Percentiles rank a stretch among this genome's conserved stretches.
Evolutionary conservation across 2,329 filamentous ascomycete species (phyloP).

Genomic region (Dactylellina parvicollis): DNA sequence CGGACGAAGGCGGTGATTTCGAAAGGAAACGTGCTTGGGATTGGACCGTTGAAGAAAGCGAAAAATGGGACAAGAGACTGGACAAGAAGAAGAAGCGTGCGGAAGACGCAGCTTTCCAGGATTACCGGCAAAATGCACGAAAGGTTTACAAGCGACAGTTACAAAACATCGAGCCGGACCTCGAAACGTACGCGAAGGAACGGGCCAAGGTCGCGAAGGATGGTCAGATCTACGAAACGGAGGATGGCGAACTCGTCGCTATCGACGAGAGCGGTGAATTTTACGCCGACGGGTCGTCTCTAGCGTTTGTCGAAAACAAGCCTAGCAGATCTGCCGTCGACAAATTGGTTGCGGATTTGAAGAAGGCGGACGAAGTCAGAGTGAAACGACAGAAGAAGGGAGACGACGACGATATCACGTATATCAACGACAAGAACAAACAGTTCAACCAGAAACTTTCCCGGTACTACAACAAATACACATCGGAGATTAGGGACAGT

Average conservation of each 20-base stretch:
- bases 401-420: slow-evolving; percentile 91
- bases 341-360: slow-evolving; percentile 82
- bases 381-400: slow-evolving; percentile 84
- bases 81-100: slow-evolving; percentile 83
- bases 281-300: slow-evolving; percentile 86
- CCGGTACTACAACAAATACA: slow-evolving; percentile 99
- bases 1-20: slow-evolving; percentile 87
- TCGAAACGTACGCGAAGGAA: slow-evolving; percentile 85
- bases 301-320: slow-evolving; percentile 82
- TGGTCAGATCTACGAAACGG: slow-evolving; percentile 95
- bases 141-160: slow-evolving; percentile 96
- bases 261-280: slow-evolving; percentile 91
- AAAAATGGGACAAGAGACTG: slow-evolving; percentile 90
- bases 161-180: slow-evolving; percentile 76
- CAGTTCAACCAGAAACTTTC: slow-evolving; percentile 98
- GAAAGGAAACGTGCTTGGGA: slow-evolving; percentile 99
- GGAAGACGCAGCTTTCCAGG: slow-evolving; percentile 88
- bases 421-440: slow-evolving; percentile 99
- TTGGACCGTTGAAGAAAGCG: slow-evolving; percentile 94
- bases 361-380: slow-evolving; percentile 85
- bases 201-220: slow-evolving; percentile 85
- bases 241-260: slow-evolving; percentile 90
- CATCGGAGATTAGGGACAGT: slow-evolving; percentile 92
- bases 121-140: slow-evolving; percentile 85
- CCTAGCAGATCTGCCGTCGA: slow-evolving; percentile 89